Conservation (phyloP, 495 filamentous ascomycete genomes). For the Penicillium daleae region DNA sequence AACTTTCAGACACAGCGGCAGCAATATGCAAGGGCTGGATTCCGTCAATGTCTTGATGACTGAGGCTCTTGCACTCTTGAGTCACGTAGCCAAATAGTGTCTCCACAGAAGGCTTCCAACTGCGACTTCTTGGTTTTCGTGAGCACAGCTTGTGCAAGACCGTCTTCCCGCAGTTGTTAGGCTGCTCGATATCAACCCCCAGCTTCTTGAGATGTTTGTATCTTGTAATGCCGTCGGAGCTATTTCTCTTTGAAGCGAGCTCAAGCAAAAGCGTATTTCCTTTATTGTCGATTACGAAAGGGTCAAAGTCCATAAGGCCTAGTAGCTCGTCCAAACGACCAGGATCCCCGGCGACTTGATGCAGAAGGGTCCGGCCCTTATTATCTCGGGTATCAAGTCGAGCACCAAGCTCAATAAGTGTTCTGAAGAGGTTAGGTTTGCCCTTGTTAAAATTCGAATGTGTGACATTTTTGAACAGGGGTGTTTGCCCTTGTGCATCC, state of each 20-base stretch:
- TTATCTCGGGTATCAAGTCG: conserved; percentile 24
- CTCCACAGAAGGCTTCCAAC: conserved; percentile 1
- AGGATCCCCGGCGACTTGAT: conserved; percentile 6
- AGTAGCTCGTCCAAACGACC: background rate
- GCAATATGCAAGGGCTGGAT: conserved; percentile 26
- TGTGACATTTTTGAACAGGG: conserved; percentile 16
- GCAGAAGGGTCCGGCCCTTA: conserved; percentile 25
- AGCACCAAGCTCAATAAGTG: conserved; percentile 14
- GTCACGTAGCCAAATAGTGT: conserved; percentile 21
- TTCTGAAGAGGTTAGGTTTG: background rate
- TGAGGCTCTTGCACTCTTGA: conserved; percentile 9
- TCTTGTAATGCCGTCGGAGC: background rate
- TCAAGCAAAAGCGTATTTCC: conserved; percentile 26
- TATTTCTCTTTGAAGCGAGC: background rate
- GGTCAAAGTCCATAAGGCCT: conserved; percentile 6
- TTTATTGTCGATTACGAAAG: conserved; percentile 14
- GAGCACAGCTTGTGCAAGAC: conserved; percentile 21
- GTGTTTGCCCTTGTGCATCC: conserved; percentile 20
- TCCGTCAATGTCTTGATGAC: conserved; percentile 13
- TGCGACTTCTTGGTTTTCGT: too few relatives aligned
- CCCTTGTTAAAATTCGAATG: background rate
- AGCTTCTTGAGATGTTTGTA: background rate
- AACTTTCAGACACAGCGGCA: conserved; percentile 22
- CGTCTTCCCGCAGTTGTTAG: conserved; percentile 19
- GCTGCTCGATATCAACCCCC: conserved; percentile 20